Evolutionary conservation across 257 asterid genomes (phyloP).

Genomic region (Solanum rostratum): DNA sequence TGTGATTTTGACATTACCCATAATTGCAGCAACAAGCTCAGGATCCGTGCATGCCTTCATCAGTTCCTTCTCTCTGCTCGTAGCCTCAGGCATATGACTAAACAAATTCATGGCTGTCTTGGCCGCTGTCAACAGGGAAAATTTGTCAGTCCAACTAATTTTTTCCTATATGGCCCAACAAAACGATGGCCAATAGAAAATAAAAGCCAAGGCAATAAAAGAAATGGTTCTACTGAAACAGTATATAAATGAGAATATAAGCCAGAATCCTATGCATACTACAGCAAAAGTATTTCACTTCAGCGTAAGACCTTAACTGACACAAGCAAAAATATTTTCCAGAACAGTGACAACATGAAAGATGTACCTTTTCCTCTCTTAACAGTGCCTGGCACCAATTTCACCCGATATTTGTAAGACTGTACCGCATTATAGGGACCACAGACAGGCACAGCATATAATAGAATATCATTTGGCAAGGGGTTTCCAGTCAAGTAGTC

Average conservation of each 20-base stretch:
- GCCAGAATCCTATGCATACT: not conserved
- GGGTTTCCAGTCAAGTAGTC: conserved; percentile 97
- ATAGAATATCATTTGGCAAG: conserved; percentile 49
- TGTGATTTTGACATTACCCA: conserved; percentile 84
- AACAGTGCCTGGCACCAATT: conserved; percentile 82
- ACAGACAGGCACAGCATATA: conserved; percentile 90
- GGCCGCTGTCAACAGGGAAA: conserved; percentile 51
- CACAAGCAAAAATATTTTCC: not conserved
- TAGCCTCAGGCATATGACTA: conserved; percentile 64
- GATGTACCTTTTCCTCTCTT: conserved; percentile 90
- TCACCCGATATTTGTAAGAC: conserved; percentile 83
- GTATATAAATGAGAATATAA: not conserved
- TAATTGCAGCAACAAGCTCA: conserved; percentile 82
- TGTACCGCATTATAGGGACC: conserved; percentile 86
- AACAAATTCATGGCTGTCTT: conserved; percentile 83
- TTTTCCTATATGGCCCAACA: not conserved
- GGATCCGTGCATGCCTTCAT: conserved; percentile 99
- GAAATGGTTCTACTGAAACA: not conserved
- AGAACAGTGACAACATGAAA: not conserved
- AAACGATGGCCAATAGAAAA: not conserved
- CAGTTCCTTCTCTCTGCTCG: conserved; percentile 78
- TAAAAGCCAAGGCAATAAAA: not conserved
- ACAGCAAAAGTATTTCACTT: not conserved
- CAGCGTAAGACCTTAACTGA: not conserved
- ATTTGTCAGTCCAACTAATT: not conserved